A percentile compares a stretch with the other conserved stretches of the same genome.
Conservation (phyloP, 805 yeast genomes). For the Debaryomyces hansenii region DNA sequence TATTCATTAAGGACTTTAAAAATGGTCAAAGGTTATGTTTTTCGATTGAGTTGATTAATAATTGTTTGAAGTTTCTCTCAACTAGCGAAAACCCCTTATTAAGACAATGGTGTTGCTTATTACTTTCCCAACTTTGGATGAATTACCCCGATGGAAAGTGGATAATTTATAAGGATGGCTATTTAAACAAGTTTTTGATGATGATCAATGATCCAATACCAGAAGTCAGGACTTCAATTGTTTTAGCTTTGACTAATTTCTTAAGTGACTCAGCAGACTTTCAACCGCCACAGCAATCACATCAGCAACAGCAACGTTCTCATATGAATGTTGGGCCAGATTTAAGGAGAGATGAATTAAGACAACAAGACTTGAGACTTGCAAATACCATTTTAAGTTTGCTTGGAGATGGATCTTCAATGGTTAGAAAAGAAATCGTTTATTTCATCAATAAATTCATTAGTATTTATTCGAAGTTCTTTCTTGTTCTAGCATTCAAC, state of each 20-base stretch:
- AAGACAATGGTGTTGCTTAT: constrained; percentile 88
- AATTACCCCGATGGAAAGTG: constrained; percentile 73
- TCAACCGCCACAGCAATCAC: constrained; percentile 13
- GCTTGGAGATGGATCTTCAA: constrained; percentile 83
- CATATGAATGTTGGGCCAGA: constrained; percentile 23
- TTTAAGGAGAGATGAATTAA: constrained; percentile 46
- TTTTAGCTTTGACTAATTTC: constrained; percentile 71
- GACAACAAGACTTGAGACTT: constrained; percentile 66
- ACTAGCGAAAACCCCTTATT: constrained; percentile 79
- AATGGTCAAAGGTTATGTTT: constrained; percentile 81
- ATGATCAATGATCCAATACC: constrained; percentile 88
- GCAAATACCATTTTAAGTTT: constrained; percentile 67
- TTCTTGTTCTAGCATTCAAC: constrained; percentile 82
- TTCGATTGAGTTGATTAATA: constrained; percentile 67
- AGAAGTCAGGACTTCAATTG: constrained; percentile 85
- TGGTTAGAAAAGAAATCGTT: constrained; percentile 83
- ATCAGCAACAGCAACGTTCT: constrained; percentile 8
- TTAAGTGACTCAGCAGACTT: constrained; percentile 41
- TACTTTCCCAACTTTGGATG: constrained; percentile 75
- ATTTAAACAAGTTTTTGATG: constrained; percentile 53
- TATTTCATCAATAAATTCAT: constrained; percentile 77
- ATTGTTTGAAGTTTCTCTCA: constrained; percentile 64
- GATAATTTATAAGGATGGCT: constrained; percentile 65
- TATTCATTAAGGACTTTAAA: constrained; percentile 78
- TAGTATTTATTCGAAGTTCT: constrained; percentile 65